These are phyloP conservation scores for Madurella mycetomatis DNA, from an alignment of 2,329 filamentous ascomycete genomes.

Conservation along the genomic window DNA sequence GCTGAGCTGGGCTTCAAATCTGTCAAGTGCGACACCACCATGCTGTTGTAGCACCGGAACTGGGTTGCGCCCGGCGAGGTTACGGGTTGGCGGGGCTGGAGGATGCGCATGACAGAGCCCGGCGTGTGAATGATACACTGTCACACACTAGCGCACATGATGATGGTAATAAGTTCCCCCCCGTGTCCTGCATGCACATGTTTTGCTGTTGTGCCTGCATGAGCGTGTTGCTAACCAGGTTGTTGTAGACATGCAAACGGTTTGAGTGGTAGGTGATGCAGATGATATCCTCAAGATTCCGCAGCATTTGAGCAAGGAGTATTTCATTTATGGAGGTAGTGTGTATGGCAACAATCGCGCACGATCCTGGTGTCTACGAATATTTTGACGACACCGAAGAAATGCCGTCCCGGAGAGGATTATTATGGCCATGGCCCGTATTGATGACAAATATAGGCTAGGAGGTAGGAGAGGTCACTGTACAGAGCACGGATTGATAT, in stretches of 20 bases:
- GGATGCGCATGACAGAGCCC: constrained; percentile 45
- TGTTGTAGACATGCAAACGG: constrained; percentile 37
- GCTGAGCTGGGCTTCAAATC: constrained; percentile 34
- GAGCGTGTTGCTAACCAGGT: not conserved
- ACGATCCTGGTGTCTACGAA: constrained; percentile 16
- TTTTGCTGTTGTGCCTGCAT: constrained; percentile 25
- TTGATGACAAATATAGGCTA: not conserved
- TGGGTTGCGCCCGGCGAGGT: constrained; percentile 37
- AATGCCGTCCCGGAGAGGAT: constrained; percentile 5
- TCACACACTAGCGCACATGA: constrained; percentile 54
- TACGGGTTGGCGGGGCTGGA: constrained; percentile 58
- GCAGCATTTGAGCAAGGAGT: constrained; percentile 35
- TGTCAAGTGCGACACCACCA: constrained; percentile 44
- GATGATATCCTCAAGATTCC: constrained; percentile 35
- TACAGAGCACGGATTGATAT: not conserved
- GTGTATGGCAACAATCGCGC: constrained; percentile 40
- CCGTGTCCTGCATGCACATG: constrained; percentile 9
- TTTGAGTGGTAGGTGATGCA: constrained; percentile 39
- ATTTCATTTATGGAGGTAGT: constrained; percentile 41
- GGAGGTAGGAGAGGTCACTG: not conserved
- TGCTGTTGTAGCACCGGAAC: constrained; percentile 50
- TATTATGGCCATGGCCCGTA: not conserved
- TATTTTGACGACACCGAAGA: constrained; percentile 32
- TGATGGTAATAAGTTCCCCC: constrained; percentile 45
- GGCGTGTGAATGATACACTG: constrained; percentile 62